These are phyloP conservation scores for Aspergillus neotritici DNA, from an alignment of 2,329 filamentous ascomycete species.

Conservation along the genomic window DNA sequence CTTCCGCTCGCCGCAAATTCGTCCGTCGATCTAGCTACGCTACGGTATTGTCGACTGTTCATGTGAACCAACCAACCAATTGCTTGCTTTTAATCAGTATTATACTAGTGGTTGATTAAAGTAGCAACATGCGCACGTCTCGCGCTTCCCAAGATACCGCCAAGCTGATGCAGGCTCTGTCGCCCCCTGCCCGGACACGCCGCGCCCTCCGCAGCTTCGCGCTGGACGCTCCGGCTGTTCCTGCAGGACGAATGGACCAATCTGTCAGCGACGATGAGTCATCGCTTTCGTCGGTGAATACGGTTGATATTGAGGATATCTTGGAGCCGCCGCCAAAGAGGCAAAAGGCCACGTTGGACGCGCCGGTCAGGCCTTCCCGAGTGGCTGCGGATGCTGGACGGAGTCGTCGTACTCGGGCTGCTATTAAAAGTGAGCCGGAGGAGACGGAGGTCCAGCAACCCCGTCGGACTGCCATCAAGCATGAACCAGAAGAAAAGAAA, in stretches of 20 bases:
- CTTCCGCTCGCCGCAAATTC: no score
- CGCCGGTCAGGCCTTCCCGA: conserved; percentile 18
- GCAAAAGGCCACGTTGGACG: conserved; percentile 42
- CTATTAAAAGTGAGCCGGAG: conserved; percentile 9
- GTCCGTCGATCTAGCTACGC: no score
- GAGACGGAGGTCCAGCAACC: no score
- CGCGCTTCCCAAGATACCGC: conserved; percentile 55
- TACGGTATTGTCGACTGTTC: not conserved
- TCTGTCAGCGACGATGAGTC: conserved; percentile 25
- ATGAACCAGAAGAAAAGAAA: conserved; percentile 21
- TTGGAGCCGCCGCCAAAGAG: conserved; percentile 40
- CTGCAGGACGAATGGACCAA: conserved; percentile 8
- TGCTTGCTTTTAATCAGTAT: not conserved
- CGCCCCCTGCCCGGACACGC: conserved; percentile 35
- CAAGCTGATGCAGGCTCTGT: conserved; percentile 49
- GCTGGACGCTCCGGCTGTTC: no score
- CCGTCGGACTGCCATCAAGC: conserved; percentile 19
- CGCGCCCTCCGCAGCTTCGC: conserved; percentile 25
- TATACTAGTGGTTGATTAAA: not conserved
- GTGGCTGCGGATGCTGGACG: not conserved
- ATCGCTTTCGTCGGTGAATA: conserved; percentile 32
- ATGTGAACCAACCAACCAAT: conserved; percentile 18
- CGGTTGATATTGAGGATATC: conserved; percentile 56
- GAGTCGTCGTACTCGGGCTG: not conserved
- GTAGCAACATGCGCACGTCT: conserved; percentile 51